A percentile compares a stretch with the other conserved stretches of the same genome.
Evolutionary conservation across 2,329 filamentous ascomycete genomes (phyloP).

Genomic region (Allantophomopsis lycopodina): DNA sequence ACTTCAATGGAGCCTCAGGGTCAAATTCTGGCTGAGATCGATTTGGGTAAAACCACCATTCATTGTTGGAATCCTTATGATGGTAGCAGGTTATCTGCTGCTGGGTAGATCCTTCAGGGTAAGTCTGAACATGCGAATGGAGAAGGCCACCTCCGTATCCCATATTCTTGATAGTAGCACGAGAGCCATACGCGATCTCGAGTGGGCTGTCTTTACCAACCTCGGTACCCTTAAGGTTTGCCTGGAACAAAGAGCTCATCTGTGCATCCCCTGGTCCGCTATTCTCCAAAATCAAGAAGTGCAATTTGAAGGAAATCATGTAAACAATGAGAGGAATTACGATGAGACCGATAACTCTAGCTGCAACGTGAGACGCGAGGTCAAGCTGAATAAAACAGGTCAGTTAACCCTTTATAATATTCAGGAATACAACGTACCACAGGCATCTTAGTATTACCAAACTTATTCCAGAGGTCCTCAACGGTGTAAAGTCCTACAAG

Average conservation of each 20-base stretch:
- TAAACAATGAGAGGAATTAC: constrained; percentile 83
- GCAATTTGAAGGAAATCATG: constrained; percentile 86
- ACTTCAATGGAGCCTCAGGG: constrained; percentile 54
- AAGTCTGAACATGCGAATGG: constrained; percentile 93
- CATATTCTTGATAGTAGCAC: constrained; percentile 96
- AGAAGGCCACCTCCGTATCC: constrained; percentile 93
- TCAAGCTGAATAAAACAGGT: constrained; percentile 24
- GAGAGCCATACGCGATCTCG: constrained; percentile 80
- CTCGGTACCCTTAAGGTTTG: constrained; percentile 84
- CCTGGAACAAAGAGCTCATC: constrained; percentile 99
- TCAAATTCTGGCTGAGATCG: constrained; percentile 63
- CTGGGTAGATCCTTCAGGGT: constrained; percentile 82
- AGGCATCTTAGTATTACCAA: constrained; percentile 86
- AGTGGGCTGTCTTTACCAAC: constrained; percentile 91
- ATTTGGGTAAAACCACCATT: constrained; percentile 98
- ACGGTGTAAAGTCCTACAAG: constrained; percentile 90
- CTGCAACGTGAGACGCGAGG: constrained; percentile 65
- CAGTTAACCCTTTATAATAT: too few species aligned
- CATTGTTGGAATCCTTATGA: constrained; percentile 98
- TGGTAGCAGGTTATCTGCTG: constrained; percentile 99
- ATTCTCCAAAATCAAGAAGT: constrained; percentile 88
- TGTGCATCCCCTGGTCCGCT: constrained; percentile 96
- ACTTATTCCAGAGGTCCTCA: constrained; percentile 97
- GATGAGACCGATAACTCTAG: constrained; percentile 78
- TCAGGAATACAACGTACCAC: constrained; percentile 35